These are phyloP conservation scores for Scolecobasidium constrictum DNA, from an alignment of 2,329 filamentous ascomycete species.

Conservation along the genomic window DNA sequence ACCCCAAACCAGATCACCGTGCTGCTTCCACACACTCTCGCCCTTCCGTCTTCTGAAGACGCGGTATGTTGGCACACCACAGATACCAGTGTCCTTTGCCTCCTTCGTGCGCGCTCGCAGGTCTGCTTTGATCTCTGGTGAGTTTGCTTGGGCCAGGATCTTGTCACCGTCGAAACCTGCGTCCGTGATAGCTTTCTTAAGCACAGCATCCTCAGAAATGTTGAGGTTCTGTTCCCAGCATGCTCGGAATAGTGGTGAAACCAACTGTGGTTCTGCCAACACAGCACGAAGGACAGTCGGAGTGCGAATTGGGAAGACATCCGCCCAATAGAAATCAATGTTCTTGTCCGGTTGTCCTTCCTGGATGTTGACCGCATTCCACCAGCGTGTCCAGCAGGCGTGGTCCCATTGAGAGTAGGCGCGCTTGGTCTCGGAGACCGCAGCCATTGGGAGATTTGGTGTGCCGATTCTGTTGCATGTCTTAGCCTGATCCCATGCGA, in stretches of 20 bases:
- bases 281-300: conserved; percentile 21
- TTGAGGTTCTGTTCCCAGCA: conserved; percentile 23
- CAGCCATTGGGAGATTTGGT: conserved; percentile 19
- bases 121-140: conserved; percentile 16
- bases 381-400: conserved; percentile 21
- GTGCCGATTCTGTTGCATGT: conserved; percentile 18
- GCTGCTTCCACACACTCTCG: conserved; percentile 13
- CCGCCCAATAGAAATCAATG: conserved; percentile 21
- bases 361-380: conserved; percentile 22
- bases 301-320: conserved; percentile 22
- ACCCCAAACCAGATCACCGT: conserved; percentile 22
- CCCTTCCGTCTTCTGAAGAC: conserved; percentile 13
- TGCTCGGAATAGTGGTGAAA: conserved; percentile 19
- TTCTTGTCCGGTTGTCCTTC: conserved; percentile 16
- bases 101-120: conserved; percentile 20
- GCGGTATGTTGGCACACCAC: conserved; percentile 23
- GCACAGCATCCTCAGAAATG: conserved; percentile 18
- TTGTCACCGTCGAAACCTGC: conserved; percentile 18
- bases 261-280: conserved; percentile 17
- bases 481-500: not conserved
- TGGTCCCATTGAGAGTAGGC: conserved; percentile 20
- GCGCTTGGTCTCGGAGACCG: conserved; percentile 18
- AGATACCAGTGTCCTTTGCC: conserved; percentile 20
- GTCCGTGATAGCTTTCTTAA: conserved; percentile 17
- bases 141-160: conserved; percentile 18